Evolutionary conservation across 208 protist species (phyloP).

Genomic region (Crithidia brevicula): DNA sequence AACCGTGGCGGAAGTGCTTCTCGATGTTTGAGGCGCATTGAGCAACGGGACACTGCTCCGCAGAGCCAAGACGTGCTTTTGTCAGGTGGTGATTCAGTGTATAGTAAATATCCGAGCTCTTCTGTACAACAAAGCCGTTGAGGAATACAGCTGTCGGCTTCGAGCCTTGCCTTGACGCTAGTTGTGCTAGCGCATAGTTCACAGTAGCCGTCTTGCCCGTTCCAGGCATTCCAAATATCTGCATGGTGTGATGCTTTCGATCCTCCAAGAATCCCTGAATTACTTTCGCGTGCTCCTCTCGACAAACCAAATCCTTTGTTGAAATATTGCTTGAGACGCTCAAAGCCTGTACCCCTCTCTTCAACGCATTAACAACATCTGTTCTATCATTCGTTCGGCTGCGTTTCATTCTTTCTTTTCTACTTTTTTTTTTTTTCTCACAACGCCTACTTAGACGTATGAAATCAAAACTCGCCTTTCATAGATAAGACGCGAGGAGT

Average conservation of each 20-base stretch:
- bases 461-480: too few relatives aligned
- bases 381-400: conserved; percentile 6
- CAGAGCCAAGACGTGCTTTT: conserved; percentile 54
- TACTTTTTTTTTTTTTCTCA: too few relatives aligned
- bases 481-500: too few relatives aligned
- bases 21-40: conserved; percentile 81
- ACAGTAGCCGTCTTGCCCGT: conserved; percentile 91
- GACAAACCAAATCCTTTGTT: conserved; percentile 71
- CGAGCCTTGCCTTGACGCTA: conserved; percentile 31
- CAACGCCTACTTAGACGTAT: too few relatives aligned
- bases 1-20: conserved; percentile 77
- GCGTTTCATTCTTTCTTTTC: conserved; percentile 32
- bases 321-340: conserved; percentile 71
- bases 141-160: conserved; percentile 87
- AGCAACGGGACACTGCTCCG: conserved; percentile 55
- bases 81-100: conserved; percentile 81
- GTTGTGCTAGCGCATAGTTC: conserved; percentile 64
- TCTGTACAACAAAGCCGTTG: conserved; percentile 91
- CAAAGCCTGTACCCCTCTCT: conserved; percentile 63
- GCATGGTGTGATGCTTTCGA: conserved; percentile 76
- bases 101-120: conserved; percentile 87
- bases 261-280: conserved; percentile 77
- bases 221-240: conserved; percentile 92
- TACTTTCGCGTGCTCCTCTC: conserved; percentile 64
- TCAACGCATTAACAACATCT: conserved; percentile 41